These are phyloP conservation scores for Fusarium chaquense DNA, from an alignment of 2,329 filamentous ascomycete genomes.

Conservation along the genomic window DNA sequence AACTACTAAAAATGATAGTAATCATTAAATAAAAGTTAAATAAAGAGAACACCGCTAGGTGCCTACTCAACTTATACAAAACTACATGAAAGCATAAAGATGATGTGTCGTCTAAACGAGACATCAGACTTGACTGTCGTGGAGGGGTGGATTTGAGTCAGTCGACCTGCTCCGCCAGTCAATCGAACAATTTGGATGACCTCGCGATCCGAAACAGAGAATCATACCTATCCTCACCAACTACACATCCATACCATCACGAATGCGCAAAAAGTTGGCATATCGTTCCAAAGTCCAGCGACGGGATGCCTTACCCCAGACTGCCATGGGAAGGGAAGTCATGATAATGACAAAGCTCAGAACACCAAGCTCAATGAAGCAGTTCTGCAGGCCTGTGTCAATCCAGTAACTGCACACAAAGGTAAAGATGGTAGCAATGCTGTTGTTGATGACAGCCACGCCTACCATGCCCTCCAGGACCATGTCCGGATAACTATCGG, in stretches of 20 bases:
- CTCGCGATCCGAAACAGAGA: neutral
- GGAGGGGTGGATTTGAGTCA: neutral
- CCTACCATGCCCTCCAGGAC: slow-evolving; percentile 70
- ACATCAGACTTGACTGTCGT: neutral
- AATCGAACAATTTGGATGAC: neutral
- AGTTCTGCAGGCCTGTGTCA: slow-evolving; percentile 58
- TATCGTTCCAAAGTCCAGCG: slow-evolving; percentile 62
- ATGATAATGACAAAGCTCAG: slow-evolving; percentile 64
- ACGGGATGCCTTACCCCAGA: slow-evolving; percentile 63
- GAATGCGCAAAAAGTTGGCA: slow-evolving; percentile 60
- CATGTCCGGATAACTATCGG: slow-evolving; percentile 68
- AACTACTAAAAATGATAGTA: rapidly evolving
- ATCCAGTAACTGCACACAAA: slow-evolving; percentile 65
- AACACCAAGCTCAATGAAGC: slow-evolving; percentile 65
- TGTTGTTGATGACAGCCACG: slow-evolving; percentile 69
- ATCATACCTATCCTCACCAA: neutral
- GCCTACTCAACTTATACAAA: neutral
- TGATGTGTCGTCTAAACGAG: neutral
- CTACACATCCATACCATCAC: slow-evolving; percentile 55
- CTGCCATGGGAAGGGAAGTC: slow-evolving; percentile 65
- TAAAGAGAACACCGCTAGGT: neutral
- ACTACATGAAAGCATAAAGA: neutral
- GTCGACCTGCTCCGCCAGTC: neutral
- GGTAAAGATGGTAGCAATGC: slow-evolving; percentile 65
- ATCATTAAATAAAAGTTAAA: neutral